Evolutionary conservation across 768 basidiomycete genomes (phyloP), one percentile per base, ranked within the genome.

Genomic region (Termitomyces sp.): DNA sequence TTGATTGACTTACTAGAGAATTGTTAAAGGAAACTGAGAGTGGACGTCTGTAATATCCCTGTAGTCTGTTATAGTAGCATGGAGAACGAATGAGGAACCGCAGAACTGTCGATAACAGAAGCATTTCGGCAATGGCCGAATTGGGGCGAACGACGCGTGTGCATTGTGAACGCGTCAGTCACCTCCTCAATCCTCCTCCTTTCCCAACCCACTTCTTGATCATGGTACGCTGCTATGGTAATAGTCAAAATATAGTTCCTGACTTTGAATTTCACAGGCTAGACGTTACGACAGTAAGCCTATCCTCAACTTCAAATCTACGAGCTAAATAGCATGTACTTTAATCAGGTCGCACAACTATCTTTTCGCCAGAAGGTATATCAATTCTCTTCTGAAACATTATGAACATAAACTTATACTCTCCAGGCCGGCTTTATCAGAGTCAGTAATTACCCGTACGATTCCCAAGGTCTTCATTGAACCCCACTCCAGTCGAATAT

Each of bases 351-450:
- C 87, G 93, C 64, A 99, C 95, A 62, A 98, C 96, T 58, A 98
- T 97, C 76, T 98, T 98, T 84, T 98, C 95, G 51, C 96, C 96
- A 34, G 96, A 99, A 74, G 96, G 96, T 88, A 68, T 57, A 76
- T 66, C 26, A 28, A 51, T 49, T 46, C 26, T 54, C 28, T 49
- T 32, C 48, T 34, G 2, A 58, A 28, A 35, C 56, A 38, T 35
- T n/a, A 60, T 54, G 40, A 8, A 56, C 21, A 58, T 47, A 51
- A 47, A 57, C 38, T 56, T 54, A 45, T 10, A n/a, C 45, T 63
- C 19, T 56, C n/a, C 60, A 97, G 94, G 94, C 62, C 93, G 96
- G 59, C 76, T 99, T 54, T 98, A 96, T 72, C 96, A 99, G 78
- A 94, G 94, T 95, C 66, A 71, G 87, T 70, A 52, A 58, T 40